Percentiles rank a stretch among this genome's conserved stretches.
Evolutionary conservation across 2,329 filamentous ascomycete species (phyloP).

Genomic region (Clarireedia paspali): DNA sequence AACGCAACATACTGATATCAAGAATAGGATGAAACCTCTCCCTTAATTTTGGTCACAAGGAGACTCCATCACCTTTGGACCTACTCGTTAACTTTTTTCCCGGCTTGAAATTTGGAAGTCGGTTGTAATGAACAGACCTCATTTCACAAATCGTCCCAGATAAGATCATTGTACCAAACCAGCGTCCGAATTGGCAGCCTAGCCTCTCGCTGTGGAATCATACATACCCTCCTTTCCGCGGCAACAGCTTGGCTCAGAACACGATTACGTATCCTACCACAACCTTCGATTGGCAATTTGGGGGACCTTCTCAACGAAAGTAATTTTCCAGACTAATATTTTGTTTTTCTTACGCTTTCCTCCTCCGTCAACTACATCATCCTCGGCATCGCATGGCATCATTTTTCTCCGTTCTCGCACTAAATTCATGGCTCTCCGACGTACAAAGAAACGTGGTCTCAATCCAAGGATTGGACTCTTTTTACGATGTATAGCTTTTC

Average conservation of each 20-base stretch:
- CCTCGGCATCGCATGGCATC: slow-evolving; percentile 13
- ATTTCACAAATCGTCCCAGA: slow-evolving; percentile 21
- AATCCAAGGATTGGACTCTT: slow-evolving; percentile 15
- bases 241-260: slow-evolving; percentile 5
- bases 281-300: slow-evolving; percentile 12
- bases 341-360: slow-evolving; percentile 19
- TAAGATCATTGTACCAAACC: slow-evolving; percentile 14
- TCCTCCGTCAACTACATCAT: slow-evolving; percentile 6
- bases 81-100: not conserved
- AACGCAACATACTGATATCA: slow-evolving; percentile 14
- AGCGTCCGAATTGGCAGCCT: slow-evolving; percentile 11
- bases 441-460: slow-evolving; percentile 21
- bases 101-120: slow-evolving; percentile 4
- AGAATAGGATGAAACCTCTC: slow-evolving; percentile 23
- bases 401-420: slow-evolving; percentile 12
- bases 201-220: slow-evolving; percentile 25
- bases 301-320: slow-evolving; percentile 5
- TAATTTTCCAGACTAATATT: slow-evolving; percentile 26
- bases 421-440: slow-evolving; percentile 13
- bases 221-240: slow-evolving; percentile 14
- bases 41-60: slow-evolving; percentile 1
- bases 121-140: slow-evolving; percentile 22
- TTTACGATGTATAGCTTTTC: slow-evolving; percentile 1
- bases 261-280: slow-evolving; percentile 6
- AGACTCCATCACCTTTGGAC: slow-evolving; percentile 2